Base-by-base conservation (phyloP, 1,139 yeast genomes). In the Blastobotrys persicus region DNA sequence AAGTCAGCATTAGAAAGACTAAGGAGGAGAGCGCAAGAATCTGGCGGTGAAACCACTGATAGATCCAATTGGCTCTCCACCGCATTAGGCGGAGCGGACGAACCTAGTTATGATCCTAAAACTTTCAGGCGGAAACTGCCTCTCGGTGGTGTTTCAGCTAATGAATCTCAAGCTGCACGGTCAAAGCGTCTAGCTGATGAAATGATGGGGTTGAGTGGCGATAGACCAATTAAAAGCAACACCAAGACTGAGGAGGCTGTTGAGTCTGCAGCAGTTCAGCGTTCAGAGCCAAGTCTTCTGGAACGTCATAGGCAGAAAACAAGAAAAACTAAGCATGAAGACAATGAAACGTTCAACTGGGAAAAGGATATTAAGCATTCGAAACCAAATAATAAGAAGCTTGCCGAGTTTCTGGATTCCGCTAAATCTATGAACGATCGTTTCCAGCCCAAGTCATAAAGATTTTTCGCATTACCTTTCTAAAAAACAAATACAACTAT, bases 251-350 rank as follows among this genome's bases (percentile, higher is more conserved):
- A 16, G 3, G 40, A 37, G 3, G n/a, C 34, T 12, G 34, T 12
- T 31, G 34, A 31, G 14, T 4, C 6, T 4, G n/a, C 6, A 31
- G 5, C 23, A 12, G n/a, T n/a, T 3, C 26, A 16, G 11, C 19
- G 26, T n/a, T 14, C 13, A 9, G 19, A 18, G 26, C 51, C 46
- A 2, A 51, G 55, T 5, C 48, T 51, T 16, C 31, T 53, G 16
- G 52, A 52, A 13, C 50, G 50, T 37, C 56, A 52, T 17, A 35
- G 31, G 41, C 26, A 34, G n/a, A 12, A 44, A n/a, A 42, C 33
- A 31, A 47, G 42, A 2, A 33, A 28, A 19, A 19, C 20, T 19
- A 20, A 41, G 20, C 34, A 33, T 9, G 39, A 23, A 5, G 28
- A 23, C 28, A 9, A 23, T 23, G 28, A 23, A 5, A 9, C 38